Base-by-base conservation (phyloP, 1,284 basidiomycete species). In the Singerocomus inundabilis region DNA sequence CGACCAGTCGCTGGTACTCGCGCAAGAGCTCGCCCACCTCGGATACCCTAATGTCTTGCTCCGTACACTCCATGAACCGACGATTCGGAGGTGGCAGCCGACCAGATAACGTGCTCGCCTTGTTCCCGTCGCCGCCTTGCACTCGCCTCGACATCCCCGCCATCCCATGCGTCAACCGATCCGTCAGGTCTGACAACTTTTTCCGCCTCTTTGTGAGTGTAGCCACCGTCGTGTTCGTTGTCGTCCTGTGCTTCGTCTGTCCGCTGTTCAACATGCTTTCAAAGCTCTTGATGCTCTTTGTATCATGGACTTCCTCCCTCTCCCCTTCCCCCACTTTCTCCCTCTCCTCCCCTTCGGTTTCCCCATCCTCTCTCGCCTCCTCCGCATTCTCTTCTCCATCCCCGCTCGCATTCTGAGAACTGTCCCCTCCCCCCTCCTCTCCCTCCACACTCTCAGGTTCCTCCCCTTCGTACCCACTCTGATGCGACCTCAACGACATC, bases 261-360 rank as follows among this genome's bases (percentile, higher is more conserved):
- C 73, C 74, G 46, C 70, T 67, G 60, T 75, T 83, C 76, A 90
- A 74, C 87, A 91, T 90, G 57, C 81, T 90, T 70, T 88, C 87
- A 59, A 93, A 91, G 63, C 86, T 91, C 56, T 79, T 73, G 48
- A 91, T 90, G 59, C 87, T 90, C 69, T 82, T 76, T 39, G 79
- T 61, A 63, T 87, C 82, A 45, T 75, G 71, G 24, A 64, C 77
- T 56, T 71, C 70, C 0, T 67, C 70, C 0, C 66, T 67, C 1
- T 55, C 41, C 52, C 9, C 64, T 7, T 62, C 69, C 16, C 49
- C 53, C 11, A 60, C 53, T 13, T 73, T 71, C 5, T 49, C 24
- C 54, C 9, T 37, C 0, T 5, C 36, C 1, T 12, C 77, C 57
- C 2, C 77, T 56, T 67, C 66, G 0, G 62, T 69, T 1, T 68